Percentiles rank a stretch among this genome's conserved stretches.
Evolutionary conservation across 495 filamentous ascomycete genomes (phyloP).

Genomic region (Cairneyella variabilis): DNA sequence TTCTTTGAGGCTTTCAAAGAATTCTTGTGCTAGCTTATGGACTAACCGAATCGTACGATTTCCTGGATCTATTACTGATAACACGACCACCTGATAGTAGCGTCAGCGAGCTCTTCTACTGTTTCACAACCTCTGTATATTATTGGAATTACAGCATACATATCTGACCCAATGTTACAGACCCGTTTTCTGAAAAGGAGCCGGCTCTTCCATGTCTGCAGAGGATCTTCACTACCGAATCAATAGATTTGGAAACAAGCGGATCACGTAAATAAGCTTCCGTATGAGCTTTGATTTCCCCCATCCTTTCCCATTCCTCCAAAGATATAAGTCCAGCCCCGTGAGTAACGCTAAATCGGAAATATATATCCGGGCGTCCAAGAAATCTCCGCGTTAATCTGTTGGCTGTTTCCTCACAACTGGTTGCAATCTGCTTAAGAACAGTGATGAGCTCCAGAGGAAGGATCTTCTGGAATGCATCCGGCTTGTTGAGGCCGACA

Average conservation of each 20-base stretch:
- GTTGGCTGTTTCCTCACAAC: constrained; percentile 5
- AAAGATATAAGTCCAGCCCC: constrained; percentile 8
- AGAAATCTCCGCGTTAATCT: background rate
- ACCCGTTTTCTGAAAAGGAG: background rate
- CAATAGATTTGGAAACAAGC: background rate
- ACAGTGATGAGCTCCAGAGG: constrained; percentile 14
- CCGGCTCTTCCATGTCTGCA: background rate
- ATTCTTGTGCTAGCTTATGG: no score
- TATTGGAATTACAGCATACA: background rate
- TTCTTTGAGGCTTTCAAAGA: no score
- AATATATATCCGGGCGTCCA: background rate
- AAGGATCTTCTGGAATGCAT: constrained; percentile 7
- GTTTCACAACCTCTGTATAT: background rate
- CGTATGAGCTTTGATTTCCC: constrained; percentile 5
- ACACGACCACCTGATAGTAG: background rate
- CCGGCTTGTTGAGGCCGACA: constrained; percentile 1
- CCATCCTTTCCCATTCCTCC: constrained; percentile 15
- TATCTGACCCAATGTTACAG: background rate
- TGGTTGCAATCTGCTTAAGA: constrained; percentile 16
- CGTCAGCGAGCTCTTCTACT: no score
- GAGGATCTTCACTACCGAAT: background rate
- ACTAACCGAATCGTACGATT: no score
- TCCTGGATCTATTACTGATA: no score
- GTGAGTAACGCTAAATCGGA: constrained; percentile 8
- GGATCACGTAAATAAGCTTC: background rate